phyloP scores from a whole-genome alignment of 2,329 filamentous ascomycete species.

The Fusarium sublunatum region DNA sequence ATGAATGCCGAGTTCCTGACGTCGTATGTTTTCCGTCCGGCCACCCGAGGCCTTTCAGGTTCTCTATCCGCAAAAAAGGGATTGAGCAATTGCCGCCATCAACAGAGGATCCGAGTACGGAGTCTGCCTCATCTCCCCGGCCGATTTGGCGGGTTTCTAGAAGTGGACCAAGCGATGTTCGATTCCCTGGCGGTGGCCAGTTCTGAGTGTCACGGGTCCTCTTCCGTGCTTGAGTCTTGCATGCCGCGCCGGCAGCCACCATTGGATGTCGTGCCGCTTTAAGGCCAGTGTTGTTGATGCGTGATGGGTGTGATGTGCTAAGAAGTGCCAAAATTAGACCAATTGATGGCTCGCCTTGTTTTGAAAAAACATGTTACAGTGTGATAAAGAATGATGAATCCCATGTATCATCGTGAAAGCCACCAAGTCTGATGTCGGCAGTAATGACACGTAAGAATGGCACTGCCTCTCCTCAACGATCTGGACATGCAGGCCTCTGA shows the following conservation, averaged over 20 bases:
- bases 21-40: constrained; percentile 27
- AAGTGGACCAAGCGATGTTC: constrained; percentile 29
- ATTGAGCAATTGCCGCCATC: constrained; percentile 17
- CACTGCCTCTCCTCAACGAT: constrained; percentile 5
- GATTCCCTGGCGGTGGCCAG: constrained; percentile 18
- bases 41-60: constrained; percentile 39
- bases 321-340: constrained; percentile 14
- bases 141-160: constrained; percentile 42
- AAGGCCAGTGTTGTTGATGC: constrained; percentile 1
- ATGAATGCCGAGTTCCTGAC: constrained; percentile 16
- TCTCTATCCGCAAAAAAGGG: constrained; percentile 25
- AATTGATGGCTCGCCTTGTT: constrained; percentile 17
- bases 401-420: neutral
- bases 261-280: constrained; percentile 26
- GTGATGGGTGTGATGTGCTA: constrained; percentile 8
- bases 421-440: neutral
- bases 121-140: constrained; percentile 37
- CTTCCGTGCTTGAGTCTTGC: constrained; percentile 18
- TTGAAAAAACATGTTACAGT: neutral
- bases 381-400: neutral
- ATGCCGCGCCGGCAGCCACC: constrained; percentile 24
- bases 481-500: constrained; percentile 25
- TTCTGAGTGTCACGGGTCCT: constrained; percentile 32
- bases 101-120: constrained; percentile 15
- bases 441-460: constrained; percentile 9